phyloP scores from a whole-genome alignment of 2,329 filamentous ascomycete genomes.

The Arthroderma sp. region DNA sequence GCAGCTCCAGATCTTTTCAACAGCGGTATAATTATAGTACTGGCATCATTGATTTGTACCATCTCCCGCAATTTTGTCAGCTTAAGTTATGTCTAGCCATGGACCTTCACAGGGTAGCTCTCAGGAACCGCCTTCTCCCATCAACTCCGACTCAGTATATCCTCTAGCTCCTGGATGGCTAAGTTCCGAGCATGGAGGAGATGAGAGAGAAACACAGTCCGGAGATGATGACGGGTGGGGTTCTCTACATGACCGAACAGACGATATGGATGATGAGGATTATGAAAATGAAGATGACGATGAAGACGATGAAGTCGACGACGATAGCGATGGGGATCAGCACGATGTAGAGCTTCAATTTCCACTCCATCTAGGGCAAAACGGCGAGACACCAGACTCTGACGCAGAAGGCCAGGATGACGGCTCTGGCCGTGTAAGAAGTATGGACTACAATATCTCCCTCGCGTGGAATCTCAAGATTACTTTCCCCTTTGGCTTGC shows the following conservation, averaged over 20 bases:
- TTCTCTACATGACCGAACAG: neutral
- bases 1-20: too few relatives aligned
- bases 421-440: neutral
- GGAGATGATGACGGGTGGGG: conserved; percentile 22
- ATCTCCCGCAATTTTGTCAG: neutral
- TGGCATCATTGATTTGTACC: neutral
- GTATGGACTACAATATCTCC: neutral
- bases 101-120: neutral
- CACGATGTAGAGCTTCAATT: conserved; percentile 7
- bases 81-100: neutral
- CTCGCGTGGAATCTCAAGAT: conserved; percentile 6
- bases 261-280: conserved; percentile 20
- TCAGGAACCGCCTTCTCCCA: conserved; percentile 10
- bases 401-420: neutral
- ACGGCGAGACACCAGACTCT: neutral
- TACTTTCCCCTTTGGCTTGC: conserved; percentile 7
- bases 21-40: neutral
- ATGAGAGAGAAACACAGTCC: conserved; percentile 11
- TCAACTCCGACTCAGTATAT: conserved; percentile 22
- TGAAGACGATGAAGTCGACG: conserved; percentile 27
- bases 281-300: conserved; percentile 21
- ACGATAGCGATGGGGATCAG: conserved; percentile 16
- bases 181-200: conserved; percentile 15
- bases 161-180: conserved; percentile 29
- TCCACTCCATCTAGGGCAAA: neutral